Percentiles rank a stretch among this genome's conserved stretches.
Evolutionary conservation across 495 filamentous ascomycete genomes (phyloP).

Genomic region (Podospora appendiculata): DNA sequence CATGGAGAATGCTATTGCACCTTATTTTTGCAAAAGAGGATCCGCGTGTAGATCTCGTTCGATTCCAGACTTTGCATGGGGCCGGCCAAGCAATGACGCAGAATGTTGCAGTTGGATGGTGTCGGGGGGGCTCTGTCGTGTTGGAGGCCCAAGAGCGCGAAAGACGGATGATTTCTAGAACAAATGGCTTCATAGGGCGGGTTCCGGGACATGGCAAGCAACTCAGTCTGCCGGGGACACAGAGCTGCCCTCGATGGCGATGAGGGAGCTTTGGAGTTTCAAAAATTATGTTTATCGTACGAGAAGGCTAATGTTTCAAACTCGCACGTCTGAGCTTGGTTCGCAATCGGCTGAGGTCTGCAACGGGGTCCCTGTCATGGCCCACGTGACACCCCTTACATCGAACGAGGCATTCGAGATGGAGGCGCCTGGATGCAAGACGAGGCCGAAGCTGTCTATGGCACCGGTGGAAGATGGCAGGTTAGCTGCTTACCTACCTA

Average conservation of each 20-base stretch:
- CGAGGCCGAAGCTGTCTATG: not conserved
- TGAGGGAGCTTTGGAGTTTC: no score
- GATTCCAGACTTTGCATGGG: no score
- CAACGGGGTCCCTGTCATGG: not conserved
- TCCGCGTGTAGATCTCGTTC: no score
- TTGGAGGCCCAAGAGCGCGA: not conserved
- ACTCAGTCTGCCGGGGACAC: no score
- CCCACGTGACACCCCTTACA: slow-evolving; percentile 22
- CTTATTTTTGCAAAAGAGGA: no score
- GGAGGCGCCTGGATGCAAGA: not conserved
- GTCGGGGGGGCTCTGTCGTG: no score
- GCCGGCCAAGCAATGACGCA: no score
- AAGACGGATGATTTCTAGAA: slow-evolving; percentile 4
- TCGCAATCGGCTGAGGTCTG: not conserved
- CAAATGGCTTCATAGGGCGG: slow-evolving; percentile 17
- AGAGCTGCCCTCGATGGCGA: no score
- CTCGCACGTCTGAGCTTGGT: slow-evolving; percentile 1
- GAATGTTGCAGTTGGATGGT: no score
- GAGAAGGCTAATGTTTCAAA: slow-evolving; percentile 1
- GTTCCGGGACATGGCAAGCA: not conserved
- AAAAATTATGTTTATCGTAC: no score
- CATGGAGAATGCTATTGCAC: no score
- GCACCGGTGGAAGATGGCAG: not conserved
- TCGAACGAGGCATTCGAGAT: not conserved
- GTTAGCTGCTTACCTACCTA: not conserved